Percentiles rank a stretch among this genome's conserved stretches.
Evolutionary conservation across 495 filamentous ascomycete species (phyloP).

Genomic region (Penicillium lividum): DNA sequence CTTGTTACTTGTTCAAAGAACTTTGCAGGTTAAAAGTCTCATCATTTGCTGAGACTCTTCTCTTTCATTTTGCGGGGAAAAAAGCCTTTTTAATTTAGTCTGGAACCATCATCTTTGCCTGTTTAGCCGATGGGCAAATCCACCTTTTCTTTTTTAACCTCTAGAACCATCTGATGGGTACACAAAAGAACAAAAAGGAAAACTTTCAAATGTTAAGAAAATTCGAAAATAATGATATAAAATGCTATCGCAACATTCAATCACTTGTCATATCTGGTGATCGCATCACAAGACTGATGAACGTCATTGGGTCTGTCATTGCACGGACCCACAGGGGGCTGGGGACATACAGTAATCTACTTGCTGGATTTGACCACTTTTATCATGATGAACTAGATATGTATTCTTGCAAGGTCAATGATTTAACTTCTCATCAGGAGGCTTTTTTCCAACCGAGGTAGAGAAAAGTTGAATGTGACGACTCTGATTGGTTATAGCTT

Average conservation of each 20-base stretch:
- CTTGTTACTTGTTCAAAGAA: neutral
- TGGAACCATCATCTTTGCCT: neutral
- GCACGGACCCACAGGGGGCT: slow-evolving; percentile 21
- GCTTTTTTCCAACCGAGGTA: neutral
- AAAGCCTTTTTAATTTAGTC: neutral
- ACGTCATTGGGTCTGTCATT: slow-evolving; percentile 18
- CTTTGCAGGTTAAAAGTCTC: too few relatives aligned
- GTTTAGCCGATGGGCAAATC: slow-evolving; percentile 8
- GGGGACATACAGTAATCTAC: neutral
- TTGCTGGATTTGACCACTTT: neutral
- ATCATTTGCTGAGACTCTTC: neutral
- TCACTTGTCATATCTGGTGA: slow-evolving; percentile 21
- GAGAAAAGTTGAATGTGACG: neutral
- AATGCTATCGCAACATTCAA: neutral
- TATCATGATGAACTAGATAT: neutral
- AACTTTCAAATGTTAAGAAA: neutral
- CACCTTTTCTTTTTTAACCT: neutral
- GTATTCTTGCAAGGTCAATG: too few relatives aligned
- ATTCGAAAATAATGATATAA: neutral
- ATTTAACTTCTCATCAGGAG: too few relatives aligned
- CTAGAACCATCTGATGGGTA: neutral
- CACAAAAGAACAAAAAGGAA: neutral
- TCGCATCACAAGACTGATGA: slow-evolving; percentile 23
- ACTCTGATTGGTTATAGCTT: slow-evolving; percentile 12
- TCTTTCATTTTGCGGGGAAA: slow-evolving; percentile 19